These are phyloP conservation scores for Rhytidiadelphus loreus DNA, from an alignment of 225 moss, liverwort and hornwort genomes.

Conservation along the genomic window DNA sequence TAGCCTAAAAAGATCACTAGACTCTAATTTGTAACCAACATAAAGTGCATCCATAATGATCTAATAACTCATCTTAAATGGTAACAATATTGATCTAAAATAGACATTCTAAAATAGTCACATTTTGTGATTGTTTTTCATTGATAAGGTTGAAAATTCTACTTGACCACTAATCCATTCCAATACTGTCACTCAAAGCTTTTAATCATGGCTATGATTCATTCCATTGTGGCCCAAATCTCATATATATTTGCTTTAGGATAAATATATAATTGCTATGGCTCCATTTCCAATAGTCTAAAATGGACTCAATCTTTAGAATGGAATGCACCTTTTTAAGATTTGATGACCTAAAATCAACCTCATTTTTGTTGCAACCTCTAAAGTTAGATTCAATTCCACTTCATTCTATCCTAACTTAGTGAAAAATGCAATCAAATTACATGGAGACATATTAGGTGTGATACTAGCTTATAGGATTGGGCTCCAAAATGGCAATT, in stretches of 20 bases:
- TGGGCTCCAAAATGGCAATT: background rate
- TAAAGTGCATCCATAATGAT: background rate
- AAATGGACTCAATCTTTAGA: background rate
- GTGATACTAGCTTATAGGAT: background rate
- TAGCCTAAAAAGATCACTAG: background rate
- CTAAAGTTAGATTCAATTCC: background rate
- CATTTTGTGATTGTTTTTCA: background rate
- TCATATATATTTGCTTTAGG: background rate
- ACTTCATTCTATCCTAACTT: background rate
- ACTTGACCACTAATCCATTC: fast-evolving
- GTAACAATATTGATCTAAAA: background rate
- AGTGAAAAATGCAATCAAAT: background rate
- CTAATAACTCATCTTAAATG: background rate
- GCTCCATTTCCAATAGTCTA: background rate
- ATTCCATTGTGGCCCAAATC: background rate
- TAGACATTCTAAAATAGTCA: background rate
- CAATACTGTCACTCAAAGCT: background rate
- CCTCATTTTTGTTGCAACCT: background rate
- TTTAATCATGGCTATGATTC: background rate
- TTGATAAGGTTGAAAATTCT: fast-evolving
- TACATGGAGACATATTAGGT: background rate
- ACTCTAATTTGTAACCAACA: background rate
- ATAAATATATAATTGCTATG: background rate
- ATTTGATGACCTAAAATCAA: background rate
- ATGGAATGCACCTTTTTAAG: background rate